Base-by-base conservation (phyloP, 805 yeast genomes). In the Cyberlindnera amylophila region DNA sequence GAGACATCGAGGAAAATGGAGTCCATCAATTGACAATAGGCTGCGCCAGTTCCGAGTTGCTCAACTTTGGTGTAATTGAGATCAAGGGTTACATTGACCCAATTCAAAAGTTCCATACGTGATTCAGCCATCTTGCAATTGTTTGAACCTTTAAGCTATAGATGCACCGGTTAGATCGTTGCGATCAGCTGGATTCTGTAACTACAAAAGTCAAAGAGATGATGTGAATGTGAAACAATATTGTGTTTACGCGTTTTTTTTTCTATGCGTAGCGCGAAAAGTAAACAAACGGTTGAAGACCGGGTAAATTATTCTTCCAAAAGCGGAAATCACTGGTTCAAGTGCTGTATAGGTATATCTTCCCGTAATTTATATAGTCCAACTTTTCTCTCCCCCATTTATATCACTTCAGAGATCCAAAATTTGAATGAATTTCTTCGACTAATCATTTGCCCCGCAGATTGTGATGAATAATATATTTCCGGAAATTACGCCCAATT, bases 11-110 rank as follows among this genome's bases (percentile, higher is more conserved):
- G 81, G 54, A 72, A 86, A 15, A 93, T 80, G 7, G 89, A 78
- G 62, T 93, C 97, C 69, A 91, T 72, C 31, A 93, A 74, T 66
- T 90, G 96, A 63, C 97, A 89, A 61, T 87, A 91, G 1, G 88
- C 91, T 1, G 96, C 96, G 2, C 99, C 99, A 2, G 85, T 78
- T 14, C 99, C 99, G 59, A 96, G 82, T 63, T 90, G 90, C 59
- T 93, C 99, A 2, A 93, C 83, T 59, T 85, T 87, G 29, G 79
- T 70, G 54, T 86, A 77, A 48, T 79, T 70, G 32, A 89, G 63
- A 34, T 74, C 74, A 36, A 88, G 70, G 3, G 86, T 73, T 33
- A 75, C 70, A 57, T 91, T 91, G 51, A 93, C 71, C 98, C 98
- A 93, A 42, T 73, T 75, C 42, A 93, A 65, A 14, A 93, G 72